phyloP scores from a whole-genome alignment of 1,139 yeast species.

The Candida mesenterica region DNA sequence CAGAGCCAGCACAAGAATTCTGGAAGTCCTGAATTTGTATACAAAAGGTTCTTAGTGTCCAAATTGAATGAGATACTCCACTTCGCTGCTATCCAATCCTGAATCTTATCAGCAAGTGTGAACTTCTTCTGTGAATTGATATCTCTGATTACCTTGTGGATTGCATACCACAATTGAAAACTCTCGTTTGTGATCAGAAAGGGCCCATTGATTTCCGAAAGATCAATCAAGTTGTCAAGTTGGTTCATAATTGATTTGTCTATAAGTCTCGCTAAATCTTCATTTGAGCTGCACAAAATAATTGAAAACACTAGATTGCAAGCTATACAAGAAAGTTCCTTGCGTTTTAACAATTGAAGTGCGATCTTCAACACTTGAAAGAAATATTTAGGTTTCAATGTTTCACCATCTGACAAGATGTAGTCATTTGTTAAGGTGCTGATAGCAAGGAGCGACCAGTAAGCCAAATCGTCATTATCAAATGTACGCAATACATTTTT shows the following conservation, averaged over 20 bases:
- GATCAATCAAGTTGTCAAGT: constrained; percentile 48
- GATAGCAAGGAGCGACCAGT: constrained; percentile 38
- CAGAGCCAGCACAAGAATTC: constrained; percentile 45
- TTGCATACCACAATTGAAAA: constrained; percentile 52
- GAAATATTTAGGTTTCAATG: constrained; percentile 9
- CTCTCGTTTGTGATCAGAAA: constrained; percentile 41
- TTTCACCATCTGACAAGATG: constrained; percentile 1
- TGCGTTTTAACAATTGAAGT: constrained; percentile 46
- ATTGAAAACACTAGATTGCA: constrained; percentile 19
- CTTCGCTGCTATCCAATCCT: constrained; percentile 50
- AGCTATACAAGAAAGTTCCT: constrained; percentile 18
- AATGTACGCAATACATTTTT: constrained; percentile 20
- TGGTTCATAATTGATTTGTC: constrained; percentile 44
- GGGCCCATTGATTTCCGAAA: constrained; percentile 64
- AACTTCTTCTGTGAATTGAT: constrained; percentile 21
- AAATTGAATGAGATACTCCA: constrained; percentile 23
- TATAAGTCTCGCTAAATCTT: constrained; percentile 16
- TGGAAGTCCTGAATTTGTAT: constrained; percentile 22
- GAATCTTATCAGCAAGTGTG: constrained; percentile 11
- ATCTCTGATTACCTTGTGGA: constrained; percentile 35
- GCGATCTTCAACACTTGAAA: constrained; percentile 35
- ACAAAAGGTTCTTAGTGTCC: not conserved
- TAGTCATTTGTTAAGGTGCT: constrained; percentile 21
- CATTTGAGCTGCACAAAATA: constrained; percentile 13
- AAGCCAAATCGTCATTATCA: constrained; percentile 22